These are phyloP conservation scores for Trifolium fragiferum DNA, from an alignment of 306 rosid species.

Conservation along the genomic window DNA sequence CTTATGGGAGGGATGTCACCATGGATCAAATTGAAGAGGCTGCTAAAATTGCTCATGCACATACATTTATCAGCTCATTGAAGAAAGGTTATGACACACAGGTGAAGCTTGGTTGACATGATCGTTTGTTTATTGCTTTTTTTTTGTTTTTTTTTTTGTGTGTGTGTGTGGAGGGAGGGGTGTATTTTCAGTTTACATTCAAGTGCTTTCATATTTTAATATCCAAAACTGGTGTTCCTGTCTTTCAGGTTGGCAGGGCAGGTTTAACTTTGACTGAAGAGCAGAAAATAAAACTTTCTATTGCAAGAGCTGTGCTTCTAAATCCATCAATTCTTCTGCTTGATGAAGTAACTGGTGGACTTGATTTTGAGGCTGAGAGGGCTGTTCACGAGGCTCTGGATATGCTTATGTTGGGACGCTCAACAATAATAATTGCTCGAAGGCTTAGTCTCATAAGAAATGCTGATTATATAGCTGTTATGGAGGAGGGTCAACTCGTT, in stretches of 20 bases:
- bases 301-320: slow-evolving; percentile 96
- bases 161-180: neutral
- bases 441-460: slow-evolving; percentile 97
- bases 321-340: slow-evolving; percentile 93
- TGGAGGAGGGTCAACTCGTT: slow-evolving; percentile 98
- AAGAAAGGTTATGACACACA: slow-evolving; percentile 83
- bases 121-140: slow-evolving; percentile 6
- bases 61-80: slow-evolving; percentile 91
- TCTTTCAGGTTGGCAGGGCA: slow-evolving; percentile 90
- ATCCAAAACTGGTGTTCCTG: slow-evolving; percentile 29
- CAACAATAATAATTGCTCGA: slow-evolving; percentile 96
- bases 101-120: slow-evolving; percentile 58
- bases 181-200: slow-evolving; percentile 21
- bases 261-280: slow-evolving; percentile 91
- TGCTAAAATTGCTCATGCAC: slow-evolving; percentile 97
- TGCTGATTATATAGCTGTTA: slow-evolving; percentile 96
- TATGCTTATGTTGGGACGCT: slow-evolving; percentile 96
- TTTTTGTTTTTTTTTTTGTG: neutral
- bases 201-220: slow-evolving; percentile 19
- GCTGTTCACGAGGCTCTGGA: slow-evolving; percentile 93
- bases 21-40: slow-evolving; percentile 98
- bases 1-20: slow-evolving; percentile 91
- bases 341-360: slow-evolving; percentile 99
- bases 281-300: slow-evolving; percentile 94
- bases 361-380: slow-evolving; percentile 98